These are phyloP conservation scores for Obelidium mucronatum DNA, from an alignment of 192 early-diverging fungal species.

Conservation along the genomic window DNA sequence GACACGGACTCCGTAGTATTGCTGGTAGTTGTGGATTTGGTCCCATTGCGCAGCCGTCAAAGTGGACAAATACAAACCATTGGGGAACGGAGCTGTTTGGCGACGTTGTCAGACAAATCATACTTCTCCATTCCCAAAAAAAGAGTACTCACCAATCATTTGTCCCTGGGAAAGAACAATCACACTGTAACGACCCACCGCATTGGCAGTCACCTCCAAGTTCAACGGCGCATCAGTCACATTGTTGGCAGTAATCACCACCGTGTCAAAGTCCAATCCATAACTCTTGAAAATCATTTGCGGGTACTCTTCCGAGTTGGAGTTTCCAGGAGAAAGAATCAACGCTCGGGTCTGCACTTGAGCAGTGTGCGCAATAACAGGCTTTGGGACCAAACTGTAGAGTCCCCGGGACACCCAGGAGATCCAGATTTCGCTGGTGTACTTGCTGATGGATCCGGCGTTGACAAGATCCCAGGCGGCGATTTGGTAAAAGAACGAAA, in stretches of 20 bases:
- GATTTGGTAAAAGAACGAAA: conserved; percentile 6
- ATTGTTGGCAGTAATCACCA: background rate
- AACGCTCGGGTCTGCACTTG: background rate
- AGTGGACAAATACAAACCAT: background rate
- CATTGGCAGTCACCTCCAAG: background rate
- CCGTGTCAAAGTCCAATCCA: conserved; percentile 7
- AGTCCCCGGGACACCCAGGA: background rate
- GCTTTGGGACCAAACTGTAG: background rate
- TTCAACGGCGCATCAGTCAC: background rate
- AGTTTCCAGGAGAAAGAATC: conserved; percentile 6
- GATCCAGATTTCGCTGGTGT: conserved; percentile 10
- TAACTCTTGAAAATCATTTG: conserved; percentile 13
- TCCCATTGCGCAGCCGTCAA: background rate
- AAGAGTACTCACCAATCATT: conserved; percentile 28
- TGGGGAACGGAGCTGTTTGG: background rate
- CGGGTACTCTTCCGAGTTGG: conserved; percentile 15
- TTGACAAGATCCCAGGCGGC: background rate
- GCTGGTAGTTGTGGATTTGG: conserved; percentile 28
- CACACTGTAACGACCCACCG: conserved; percentile 5
- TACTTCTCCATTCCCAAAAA: too few species aligned
- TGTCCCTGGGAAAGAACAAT: conserved; percentile 15
- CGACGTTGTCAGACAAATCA: too few species aligned
- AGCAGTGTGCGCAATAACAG: background rate
- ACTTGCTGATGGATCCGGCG: background rate
- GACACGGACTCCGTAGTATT: too few species aligned